Percentiles rank a stretch among this genome's conserved stretches.
phyloP scores from a whole-genome alignment of 108 stramenopile genomes.

The Conticribra guillardii region DNA sequence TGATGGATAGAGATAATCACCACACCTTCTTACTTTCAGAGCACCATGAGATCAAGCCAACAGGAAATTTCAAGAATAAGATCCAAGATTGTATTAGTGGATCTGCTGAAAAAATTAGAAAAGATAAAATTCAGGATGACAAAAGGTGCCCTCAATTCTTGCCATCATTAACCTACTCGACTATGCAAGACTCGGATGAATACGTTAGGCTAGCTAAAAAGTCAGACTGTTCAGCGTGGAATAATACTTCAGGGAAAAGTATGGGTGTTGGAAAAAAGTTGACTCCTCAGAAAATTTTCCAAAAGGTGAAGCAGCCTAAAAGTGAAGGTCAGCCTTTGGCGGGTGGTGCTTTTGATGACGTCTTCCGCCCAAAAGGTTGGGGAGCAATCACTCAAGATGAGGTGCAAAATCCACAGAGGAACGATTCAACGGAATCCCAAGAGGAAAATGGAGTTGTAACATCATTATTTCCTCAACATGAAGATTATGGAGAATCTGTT shows the following conservation, averaged over 20 bases:
- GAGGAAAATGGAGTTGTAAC: constrained; percentile 1
- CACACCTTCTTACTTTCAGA: constrained; percentile 15
- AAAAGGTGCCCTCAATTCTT: constrained; percentile 41
- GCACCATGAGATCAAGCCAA: constrained; percentile 4
- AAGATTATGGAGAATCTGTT: neutral
- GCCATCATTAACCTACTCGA: constrained; percentile 38
- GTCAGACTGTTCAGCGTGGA: neutral
- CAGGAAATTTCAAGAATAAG: constrained; percentile 13
- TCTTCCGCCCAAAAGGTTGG: no score
- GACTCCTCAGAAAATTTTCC: no score
- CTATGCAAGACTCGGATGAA: constrained; percentile 28
- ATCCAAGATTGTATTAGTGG: constrained; percentile 8
- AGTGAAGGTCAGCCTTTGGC: no score
- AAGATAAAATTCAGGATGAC: constrained; percentile 12
- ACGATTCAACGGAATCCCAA: no score
- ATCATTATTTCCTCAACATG: neutral
- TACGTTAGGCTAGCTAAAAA: constrained; percentile 7
- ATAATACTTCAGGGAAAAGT: neutral
- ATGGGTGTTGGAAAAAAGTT: neutral
- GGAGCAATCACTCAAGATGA: no score
- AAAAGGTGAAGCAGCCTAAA: no score
- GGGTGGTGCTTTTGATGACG: no score
- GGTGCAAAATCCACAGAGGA: no score
- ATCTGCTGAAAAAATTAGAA: constrained; percentile 1
- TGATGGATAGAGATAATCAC: constrained; percentile 19